Percentiles rank a stretch among this genome's conserved stretches.
Evolutionary conservation across 768 basidiomycete species (phyloP).

Genomic region (Cubamyces sp.): DNA sequence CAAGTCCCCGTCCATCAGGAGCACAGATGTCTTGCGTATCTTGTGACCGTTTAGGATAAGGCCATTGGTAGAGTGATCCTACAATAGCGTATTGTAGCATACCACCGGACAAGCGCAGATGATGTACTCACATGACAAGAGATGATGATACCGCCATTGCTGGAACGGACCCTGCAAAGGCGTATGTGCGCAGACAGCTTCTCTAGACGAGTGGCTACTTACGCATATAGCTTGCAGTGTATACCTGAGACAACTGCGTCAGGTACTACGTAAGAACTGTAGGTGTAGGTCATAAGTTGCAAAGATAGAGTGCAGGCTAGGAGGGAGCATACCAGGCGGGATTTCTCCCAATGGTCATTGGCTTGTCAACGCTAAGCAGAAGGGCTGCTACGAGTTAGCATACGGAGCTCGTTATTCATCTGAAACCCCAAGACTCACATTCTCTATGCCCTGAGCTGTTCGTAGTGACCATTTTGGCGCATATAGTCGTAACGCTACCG

Average conservation of each 20-base stretch:
- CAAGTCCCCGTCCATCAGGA: slow-evolving; percentile 78
- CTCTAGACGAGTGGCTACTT: slow-evolving; percentile 29
- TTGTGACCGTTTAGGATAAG: slow-evolving; percentile 69
- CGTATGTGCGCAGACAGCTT: not conserved
- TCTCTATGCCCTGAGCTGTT: slow-evolving; percentile 65
- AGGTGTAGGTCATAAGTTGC: slow-evolving; percentile 12
- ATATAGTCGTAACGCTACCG: slow-evolving; percentile 47
- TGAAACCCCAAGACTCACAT: slow-evolving; percentile 43
- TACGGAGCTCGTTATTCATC: not conserved
- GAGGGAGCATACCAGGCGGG: slow-evolving; percentile 58
- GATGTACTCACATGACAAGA: slow-evolving; percentile 67
- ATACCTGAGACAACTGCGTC: slow-evolving; percentile 68
- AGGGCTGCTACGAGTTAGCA: slow-evolving; percentile 49
- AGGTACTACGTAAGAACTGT: slow-evolving; percentile 62
- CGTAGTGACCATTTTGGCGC: slow-evolving; percentile 71
- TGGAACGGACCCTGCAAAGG: slow-evolving; percentile 61
- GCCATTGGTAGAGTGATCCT: slow-evolving; percentile 84
- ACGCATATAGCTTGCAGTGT: slow-evolving; percentile 85
- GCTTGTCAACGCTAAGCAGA: slow-evolving; percentile 60
- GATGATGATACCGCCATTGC: slow-evolving; percentile 72
- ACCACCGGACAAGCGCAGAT: not conserved
- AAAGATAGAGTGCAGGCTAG: not conserved
- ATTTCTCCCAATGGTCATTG: slow-evolving; percentile 73
- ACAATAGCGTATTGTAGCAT: not conserved
- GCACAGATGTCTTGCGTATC: slow-evolving; percentile 66